These are phyloP conservation scores for Phascolomyces articulosus DNA, from an alignment of 371 early-diverging fungal genomes.

Conservation along the genomic window DNA sequence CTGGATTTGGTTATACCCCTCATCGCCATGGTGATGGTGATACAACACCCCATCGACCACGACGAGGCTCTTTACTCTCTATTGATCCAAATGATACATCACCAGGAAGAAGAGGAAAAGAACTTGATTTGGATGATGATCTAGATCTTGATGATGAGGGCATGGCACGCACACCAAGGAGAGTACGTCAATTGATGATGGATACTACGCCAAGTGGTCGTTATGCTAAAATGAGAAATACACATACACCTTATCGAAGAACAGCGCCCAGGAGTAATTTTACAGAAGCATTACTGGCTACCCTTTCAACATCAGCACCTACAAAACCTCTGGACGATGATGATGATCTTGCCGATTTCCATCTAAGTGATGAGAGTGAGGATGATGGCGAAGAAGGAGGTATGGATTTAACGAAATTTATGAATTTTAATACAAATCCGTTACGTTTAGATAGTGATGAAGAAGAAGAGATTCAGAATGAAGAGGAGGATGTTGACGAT, in stretches of 20 bases:
- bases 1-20: slow-evolving; percentile 10
- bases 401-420: background rate
- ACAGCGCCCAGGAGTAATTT: slow-evolving; percentile 6
- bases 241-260: slow-evolving; percentile 2
- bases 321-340: background rate
- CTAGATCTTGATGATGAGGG: background rate
- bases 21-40: slow-evolving; percentile 6
- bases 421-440: background rate
- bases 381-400: background rate
- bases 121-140: background rate
- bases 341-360: background rate
- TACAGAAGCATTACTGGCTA: background rate
- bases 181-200: slow-evolving; percentile 7
- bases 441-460: slow-evolving; percentile 6
- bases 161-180: slow-evolving; percentile 4
- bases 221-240: background rate
- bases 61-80: too few relatives aligned
- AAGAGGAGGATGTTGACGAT: too few relatives aligned
- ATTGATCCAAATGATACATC: background rate
- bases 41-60: background rate
- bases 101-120: background rate
- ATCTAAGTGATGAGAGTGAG: background rate
- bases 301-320: background rate
- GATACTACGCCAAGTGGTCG: slow-evolving; percentile 9
- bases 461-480: too few relatives aligned